Conservation (phyloP, 192 early-diverging fungal species). For the Endogone sp. region DNA sequence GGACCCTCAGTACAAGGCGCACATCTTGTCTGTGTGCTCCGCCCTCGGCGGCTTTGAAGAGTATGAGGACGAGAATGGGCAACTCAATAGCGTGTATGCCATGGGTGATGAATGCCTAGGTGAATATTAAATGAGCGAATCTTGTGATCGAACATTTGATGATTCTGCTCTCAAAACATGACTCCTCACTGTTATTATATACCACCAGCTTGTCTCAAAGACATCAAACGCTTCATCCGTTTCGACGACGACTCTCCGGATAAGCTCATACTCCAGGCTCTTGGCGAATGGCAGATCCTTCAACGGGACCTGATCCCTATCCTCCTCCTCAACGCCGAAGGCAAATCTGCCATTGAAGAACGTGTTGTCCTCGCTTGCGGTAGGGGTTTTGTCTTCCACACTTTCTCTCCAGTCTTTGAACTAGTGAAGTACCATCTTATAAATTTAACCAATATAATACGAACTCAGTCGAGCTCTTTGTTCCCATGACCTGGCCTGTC, state of each 20-base stretch:
- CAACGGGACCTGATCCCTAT: slow-evolving; percentile 79
- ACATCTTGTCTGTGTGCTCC: slow-evolving; percentile 73
- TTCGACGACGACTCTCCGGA: slow-evolving; percentile 62
- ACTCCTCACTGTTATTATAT: background rate
- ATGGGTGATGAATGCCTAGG: slow-evolving; percentile 81
- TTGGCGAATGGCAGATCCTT: slow-evolving; percentile 75
- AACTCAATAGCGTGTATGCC: slow-evolving; percentile 51
- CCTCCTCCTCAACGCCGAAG: slow-evolving; percentile 40
- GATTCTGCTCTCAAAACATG: no score
- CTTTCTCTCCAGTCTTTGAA: background rate
- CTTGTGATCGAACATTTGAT: no score
- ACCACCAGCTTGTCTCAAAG: slow-evolving; percentile 70
- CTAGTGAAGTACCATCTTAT: slow-evolving; percentile 12
- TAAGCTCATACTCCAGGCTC: slow-evolving; percentile 55
- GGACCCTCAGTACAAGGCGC: slow-evolving; percentile 15
- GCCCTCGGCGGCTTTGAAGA: slow-evolving; percentile 79
- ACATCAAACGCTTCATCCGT: slow-evolving; percentile 83
- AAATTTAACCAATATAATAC: background rate
- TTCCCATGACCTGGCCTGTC: slow-evolving; percentile 87
- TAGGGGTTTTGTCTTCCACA: slow-evolving; percentile 22
- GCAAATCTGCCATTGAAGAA: slow-evolving; percentile 24
- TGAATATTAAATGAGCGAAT: slow-evolving; percentile 32
- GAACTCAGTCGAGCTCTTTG: slow-evolving; percentile 67
- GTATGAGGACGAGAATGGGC: slow-evolving; percentile 27
- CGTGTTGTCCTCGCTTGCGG: slow-evolving; percentile 47